Base-by-base conservation (phyloP, 441 rosid genomes). In the Geranium incanum region DNA sequence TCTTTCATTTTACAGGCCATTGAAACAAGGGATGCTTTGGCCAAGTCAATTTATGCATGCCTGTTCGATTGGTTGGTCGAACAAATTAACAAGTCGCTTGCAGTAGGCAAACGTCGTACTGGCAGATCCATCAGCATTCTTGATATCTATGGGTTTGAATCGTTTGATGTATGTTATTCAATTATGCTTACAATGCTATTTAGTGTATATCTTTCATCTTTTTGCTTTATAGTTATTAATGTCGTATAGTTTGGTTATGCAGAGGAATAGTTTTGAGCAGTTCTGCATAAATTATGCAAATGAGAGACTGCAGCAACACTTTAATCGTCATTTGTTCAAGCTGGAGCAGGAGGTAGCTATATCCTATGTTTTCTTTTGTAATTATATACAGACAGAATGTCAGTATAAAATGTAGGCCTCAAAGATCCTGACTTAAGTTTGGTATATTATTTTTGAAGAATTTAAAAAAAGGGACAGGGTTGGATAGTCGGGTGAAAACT, bases 61-160 rank as follows among this genome's bases (percentile, higher is more conserved):
- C 85, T 95, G 78, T 92, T 95, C 79, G 97, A 95, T 68, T 95
- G 99, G 99, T 80, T 95, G 71, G 97, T 92, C 18, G 96, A 89
- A 79, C 98, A 92, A 84, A 88, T 95, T 71, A 95, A 95, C 84
- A 92, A 89, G 73, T 92, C 99, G 48, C 97, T 95, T 70, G 93
- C 92, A 23, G 98, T 89, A 75, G 99, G 99, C 77, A 95, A 95
- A 85, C 84, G 86, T 74, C 82, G 92, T 79, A 87, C 97, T 1
- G 99, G 98, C 74, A 85, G 99, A 88, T 91, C 98, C 75, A 95
- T 95, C 78, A 92, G 98, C 84, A 95, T 95, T 86, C 97, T 95
- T 75, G 99, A 95, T 81, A 95, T 95, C 68, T 95, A 95, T 72
- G 99, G 99, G 78, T 95, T 95, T 76, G 99, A 95, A 83, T 95